Conservation (phyloP, 495 filamentous ascomycete species). For the Collariella sp. region DNA sequence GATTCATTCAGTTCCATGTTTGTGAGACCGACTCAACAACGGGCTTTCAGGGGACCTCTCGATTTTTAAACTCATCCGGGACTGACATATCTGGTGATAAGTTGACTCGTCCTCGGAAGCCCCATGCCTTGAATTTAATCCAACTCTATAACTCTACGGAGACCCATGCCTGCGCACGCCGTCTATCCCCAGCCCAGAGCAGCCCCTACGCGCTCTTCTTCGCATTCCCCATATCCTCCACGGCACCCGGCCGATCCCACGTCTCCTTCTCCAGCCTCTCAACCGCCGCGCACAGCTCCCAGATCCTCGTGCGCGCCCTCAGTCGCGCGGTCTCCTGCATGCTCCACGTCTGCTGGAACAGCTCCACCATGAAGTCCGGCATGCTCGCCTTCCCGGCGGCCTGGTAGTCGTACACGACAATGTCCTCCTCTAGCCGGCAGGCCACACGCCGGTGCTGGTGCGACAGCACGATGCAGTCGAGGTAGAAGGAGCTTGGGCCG, state of each 20-base stretch:
- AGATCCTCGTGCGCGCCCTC: slow-evolving; percentile 39
- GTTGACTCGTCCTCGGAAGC: no score
- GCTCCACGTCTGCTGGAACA: slow-evolving; percentile 56
- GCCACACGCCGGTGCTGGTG: slow-evolving; percentile 72
- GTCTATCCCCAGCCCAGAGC: neutral
- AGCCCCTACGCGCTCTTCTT: slow-evolving; percentile 10
- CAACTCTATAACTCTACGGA: no score
- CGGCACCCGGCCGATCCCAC: slow-evolving; percentile 64
- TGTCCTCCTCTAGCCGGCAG: slow-evolving; percentile 71
- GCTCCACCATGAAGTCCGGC: slow-evolving; percentile 55
- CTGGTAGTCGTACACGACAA: slow-evolving; percentile 78
- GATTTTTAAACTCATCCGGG: no score
- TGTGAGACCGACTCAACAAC: no score
- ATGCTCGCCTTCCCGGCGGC: slow-evolving; percentile 48
- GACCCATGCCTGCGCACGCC: neutral
- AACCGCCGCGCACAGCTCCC: slow-evolving; percentile 47
- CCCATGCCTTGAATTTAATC: no score
- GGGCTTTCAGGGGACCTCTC: no score
- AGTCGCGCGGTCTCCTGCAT: slow-evolving; percentile 56
- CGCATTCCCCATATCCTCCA: slow-evolving; percentile 59
- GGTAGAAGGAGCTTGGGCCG: slow-evolving; percentile 29
- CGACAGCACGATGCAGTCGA: slow-evolving; percentile 62
- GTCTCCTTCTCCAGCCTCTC: slow-evolving; percentile 57
- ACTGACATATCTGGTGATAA: no score
- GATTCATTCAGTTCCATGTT: no score